Conservation (phyloP, 2,329 filamentous ascomycete genomes). For the Claviceps pazoutovae region DNA sequence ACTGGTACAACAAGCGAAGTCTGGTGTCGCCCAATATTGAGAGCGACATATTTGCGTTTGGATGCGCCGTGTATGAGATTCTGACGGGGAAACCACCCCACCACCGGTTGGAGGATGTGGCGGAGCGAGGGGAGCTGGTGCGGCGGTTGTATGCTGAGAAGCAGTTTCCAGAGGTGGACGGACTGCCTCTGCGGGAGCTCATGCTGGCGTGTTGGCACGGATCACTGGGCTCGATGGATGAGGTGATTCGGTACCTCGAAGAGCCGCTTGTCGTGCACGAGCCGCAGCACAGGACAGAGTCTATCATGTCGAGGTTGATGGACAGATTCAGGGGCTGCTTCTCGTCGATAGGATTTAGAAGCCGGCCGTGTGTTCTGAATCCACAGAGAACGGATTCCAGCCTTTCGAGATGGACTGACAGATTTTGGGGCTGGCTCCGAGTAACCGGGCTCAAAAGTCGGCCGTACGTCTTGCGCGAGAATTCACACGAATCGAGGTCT, state of each 20-base stretch:
- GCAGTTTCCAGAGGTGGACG: slow-evolving; percentile 2
- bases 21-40: background rate
- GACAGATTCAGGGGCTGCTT: background rate
- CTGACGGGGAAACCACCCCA: background rate
- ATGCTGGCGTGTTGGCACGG: too few relatives aligned
- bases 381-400: too few relatives aligned
- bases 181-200: too few relatives aligned
- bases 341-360: background rate
- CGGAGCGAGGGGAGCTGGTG: background rate
- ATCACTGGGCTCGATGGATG: too few relatives aligned
- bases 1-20: slow-evolving; percentile 2
- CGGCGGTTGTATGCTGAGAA: background rate
- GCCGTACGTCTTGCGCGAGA: too few relatives aligned
- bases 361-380: too few relatives aligned
- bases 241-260: too few relatives aligned
- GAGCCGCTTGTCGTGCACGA: too few relatives aligned
- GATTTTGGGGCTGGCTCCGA: too few relatives aligned
- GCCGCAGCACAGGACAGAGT: background rate
- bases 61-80: background rate
- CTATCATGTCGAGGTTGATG: background rate
- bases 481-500: too few relatives aligned
- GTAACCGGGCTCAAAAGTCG: too few relatives aligned
- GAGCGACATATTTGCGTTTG: background rate
- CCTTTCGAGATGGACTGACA: too few relatives aligned
- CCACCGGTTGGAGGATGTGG: background rate